These are phyloP conservation scores for Glycyrrhiza uralensis DNA, from an alignment of 306 rosid species.

Conservation along the genomic window DNA sequence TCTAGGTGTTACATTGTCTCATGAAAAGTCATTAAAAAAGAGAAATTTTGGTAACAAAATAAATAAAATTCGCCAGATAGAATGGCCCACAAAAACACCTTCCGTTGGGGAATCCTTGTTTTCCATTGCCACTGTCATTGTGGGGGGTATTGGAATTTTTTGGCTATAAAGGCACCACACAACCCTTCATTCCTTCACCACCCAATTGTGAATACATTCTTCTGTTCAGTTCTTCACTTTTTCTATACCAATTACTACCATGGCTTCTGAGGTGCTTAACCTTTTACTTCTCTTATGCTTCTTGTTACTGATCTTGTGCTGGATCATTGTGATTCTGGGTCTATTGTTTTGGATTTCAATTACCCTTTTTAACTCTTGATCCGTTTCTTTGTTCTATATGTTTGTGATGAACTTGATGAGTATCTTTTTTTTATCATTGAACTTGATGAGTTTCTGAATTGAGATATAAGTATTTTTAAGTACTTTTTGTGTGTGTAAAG, in stretches of 20 bases:
- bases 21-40: background rate
- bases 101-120: background rate
- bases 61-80: too few relatives aligned
- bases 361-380: background rate
- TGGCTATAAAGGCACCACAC: slow-evolving; percentile 15
- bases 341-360: too few relatives aligned
- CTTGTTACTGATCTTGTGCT: background rate
- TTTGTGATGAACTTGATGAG: background rate
- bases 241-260: background rate
- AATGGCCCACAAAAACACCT: background rate
- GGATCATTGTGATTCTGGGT: background rate
- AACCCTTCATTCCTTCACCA: background rate
- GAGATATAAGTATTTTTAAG: background rate
- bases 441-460: background rate
- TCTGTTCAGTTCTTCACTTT: slow-evolving; percentile 7
- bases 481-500: background rate
- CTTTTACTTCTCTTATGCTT: background rate
- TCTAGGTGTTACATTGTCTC: too few relatives aligned
- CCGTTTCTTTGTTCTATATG: background rate
- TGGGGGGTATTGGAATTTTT: background rate
- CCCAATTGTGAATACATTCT: background rate
- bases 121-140: background rate
- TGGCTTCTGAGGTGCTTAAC: slow-evolving; percentile 38
- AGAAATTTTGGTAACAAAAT: too few relatives aligned
- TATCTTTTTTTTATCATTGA: background rate